Conservation (phyloP, 1,284 basidiomycete genomes). For the Cutaneotrichosporon spelunceum region DNA sequence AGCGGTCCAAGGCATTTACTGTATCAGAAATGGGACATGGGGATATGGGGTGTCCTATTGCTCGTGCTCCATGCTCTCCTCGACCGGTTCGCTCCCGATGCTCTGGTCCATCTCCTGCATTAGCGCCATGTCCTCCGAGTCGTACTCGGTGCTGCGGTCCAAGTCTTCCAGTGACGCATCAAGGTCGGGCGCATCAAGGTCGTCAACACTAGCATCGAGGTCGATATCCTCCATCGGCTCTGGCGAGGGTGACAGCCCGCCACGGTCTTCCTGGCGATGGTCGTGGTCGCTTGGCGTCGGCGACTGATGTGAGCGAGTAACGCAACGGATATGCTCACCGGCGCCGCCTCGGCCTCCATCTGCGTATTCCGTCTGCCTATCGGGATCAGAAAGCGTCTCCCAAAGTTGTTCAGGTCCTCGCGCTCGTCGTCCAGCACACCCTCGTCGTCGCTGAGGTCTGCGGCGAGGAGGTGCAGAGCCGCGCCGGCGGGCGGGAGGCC, state of each 20-base stretch:
- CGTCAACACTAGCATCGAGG: slow-evolving; percentile 5
- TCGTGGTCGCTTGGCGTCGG: slow-evolving; percentile 45
- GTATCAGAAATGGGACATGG: no score
- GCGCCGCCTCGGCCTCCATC: slow-evolving; percentile 46
- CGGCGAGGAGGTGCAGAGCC: slow-evolving; percentile 32
- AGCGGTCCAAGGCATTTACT: background rate
- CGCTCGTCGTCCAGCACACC: slow-evolving; percentile 37
- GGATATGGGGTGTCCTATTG: slow-evolving; percentile 7
- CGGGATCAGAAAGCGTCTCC: slow-evolving; percentile 46
- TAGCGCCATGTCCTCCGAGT: slow-evolving; percentile 22
- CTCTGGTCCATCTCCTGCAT: slow-evolving; percentile 24
- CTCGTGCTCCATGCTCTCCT: slow-evolving; percentile 16
- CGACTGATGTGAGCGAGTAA: slow-evolving; percentile 33
- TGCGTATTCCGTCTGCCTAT: slow-evolving; percentile 45
- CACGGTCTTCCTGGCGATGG: slow-evolving; percentile 43
- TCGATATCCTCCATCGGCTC: slow-evolving; percentile 3
- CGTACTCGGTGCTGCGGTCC: slow-evolving; percentile 26
- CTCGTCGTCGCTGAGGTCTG: slow-evolving; percentile 43
- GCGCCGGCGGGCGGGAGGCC: slow-evolving; percentile 34
- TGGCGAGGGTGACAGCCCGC: slow-evolving; percentile 9
- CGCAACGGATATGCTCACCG: no score
- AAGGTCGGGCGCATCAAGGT: slow-evolving; percentile 4
- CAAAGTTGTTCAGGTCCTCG: slow-evolving; percentile 41
- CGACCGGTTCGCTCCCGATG: slow-evolving; percentile 15
- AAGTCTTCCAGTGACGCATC: slow-evolving; percentile 18